A percentile compares a stretch with the other conserved stretches of the same genome.
phyloP scores from a whole-genome alignment of 2,329 filamentous ascomycete species.

The Alternaria brassicae region DNA sequence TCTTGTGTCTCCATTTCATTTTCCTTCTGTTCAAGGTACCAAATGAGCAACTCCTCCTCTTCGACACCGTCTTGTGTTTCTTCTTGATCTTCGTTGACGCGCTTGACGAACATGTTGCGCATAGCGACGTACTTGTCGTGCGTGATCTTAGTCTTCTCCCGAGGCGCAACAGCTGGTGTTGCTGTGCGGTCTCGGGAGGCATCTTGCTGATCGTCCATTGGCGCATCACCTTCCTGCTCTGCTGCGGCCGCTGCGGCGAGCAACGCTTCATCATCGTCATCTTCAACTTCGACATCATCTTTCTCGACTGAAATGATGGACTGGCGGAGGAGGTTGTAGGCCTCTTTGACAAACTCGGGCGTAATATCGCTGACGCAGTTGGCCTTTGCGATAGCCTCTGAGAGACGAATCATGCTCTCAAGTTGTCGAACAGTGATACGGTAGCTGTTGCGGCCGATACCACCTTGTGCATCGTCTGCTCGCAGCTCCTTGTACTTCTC shows the following conservation, averaged over 20 bases:
- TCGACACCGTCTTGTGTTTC: constrained; percentile 81
- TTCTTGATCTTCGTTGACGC: constrained; percentile 82
- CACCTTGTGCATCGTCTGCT: constrained; percentile 91
- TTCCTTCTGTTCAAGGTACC: constrained; percentile 94
- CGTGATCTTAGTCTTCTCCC: constrained; percentile 83
- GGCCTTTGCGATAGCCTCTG: constrained; percentile 97
- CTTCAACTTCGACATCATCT: constrained; percentile 94
- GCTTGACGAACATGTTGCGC: constrained; percentile 82
- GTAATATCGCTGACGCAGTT: constrained; percentile 94
- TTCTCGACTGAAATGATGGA: constrained; percentile 98
- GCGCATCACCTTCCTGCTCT: constrained; percentile 52
- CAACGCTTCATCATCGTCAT: constrained; percentile 71
- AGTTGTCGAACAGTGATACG: constrained; percentile 96
- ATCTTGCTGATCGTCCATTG: constrained; percentile 45
- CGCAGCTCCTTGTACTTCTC: constrained; percentile 95
- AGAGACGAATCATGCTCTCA: constrained; percentile 93
- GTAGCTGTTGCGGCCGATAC: constrained; percentile 93
- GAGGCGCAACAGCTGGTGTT: constrained; percentile 48
- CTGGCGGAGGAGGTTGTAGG: constrained; percentile 87
- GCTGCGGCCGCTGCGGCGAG: constrained; percentile 60
- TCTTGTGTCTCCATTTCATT: constrained; percentile 81
- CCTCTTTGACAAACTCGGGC: constrained; percentile 85
- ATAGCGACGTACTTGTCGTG: constrained; percentile 95
- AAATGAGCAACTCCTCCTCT: constrained; percentile 79
- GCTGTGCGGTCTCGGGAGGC: constrained; percentile 45